These are phyloP conservation scores for Oryza punctata DNA, from an alignment of 176 grass and related monocot species.

Conservation along the genomic window DNA sequence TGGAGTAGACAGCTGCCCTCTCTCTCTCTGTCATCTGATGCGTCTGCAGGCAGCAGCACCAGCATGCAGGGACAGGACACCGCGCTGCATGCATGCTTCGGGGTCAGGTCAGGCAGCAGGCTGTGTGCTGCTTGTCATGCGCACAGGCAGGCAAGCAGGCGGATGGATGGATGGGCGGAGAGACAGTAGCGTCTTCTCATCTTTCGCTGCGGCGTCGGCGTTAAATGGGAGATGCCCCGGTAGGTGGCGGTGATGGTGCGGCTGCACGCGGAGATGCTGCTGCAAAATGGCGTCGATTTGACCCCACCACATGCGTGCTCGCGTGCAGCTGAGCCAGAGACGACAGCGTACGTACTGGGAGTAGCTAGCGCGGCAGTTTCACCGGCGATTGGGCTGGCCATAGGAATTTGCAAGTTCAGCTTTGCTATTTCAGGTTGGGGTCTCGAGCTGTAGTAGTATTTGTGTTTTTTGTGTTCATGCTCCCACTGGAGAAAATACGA, in stretches of 20 bases:
- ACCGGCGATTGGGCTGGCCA: not conserved
- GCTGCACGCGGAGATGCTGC: not conserved
- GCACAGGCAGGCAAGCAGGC: not conserved
- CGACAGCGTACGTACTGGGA: not conserved
- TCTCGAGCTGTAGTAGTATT: too few relatives aligned
- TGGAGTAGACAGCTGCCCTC: not conserved
- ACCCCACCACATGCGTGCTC: not conserved
- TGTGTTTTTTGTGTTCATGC: not conserved
- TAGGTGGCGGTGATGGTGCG: not conserved
- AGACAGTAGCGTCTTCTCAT: constrained; percentile 19
- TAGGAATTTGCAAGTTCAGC: not conserved
- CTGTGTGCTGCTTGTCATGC: constrained; percentile 40
- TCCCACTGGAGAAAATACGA: too few relatives aligned
- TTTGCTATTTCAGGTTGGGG: not conserved
- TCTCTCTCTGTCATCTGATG: not conserved
- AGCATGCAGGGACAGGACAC: not conserved
- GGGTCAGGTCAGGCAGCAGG: not conserved
- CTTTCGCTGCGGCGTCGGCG: not conserved
- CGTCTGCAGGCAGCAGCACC: not conserved
- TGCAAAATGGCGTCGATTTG: not conserved
- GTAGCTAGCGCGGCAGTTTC: not conserved
- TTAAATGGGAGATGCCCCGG: constrained; percentile 37
- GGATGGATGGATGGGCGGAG: not conserved
- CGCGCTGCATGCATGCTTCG: constrained; percentile 18
- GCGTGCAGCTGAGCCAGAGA: not conserved